These are phyloP conservation scores for Plasmodium berghei DNA, from an alignment of 169 alveolate species.

Conservation along the genomic window DNA sequence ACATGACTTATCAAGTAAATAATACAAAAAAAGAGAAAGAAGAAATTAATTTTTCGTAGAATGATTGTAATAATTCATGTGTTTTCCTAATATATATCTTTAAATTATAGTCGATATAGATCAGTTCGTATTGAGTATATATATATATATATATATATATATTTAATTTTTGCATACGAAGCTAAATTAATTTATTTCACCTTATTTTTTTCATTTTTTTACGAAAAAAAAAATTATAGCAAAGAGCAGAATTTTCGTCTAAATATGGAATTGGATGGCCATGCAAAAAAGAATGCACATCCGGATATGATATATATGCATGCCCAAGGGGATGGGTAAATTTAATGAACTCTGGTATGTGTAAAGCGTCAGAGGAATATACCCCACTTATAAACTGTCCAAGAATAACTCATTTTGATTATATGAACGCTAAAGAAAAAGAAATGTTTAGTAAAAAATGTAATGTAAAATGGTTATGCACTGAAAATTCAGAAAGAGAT, in stretches of 20 bases:
- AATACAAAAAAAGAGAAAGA: not conserved
- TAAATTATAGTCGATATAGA: not conserved
- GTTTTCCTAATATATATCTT: not conserved
- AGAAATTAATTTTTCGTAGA: not conserved
- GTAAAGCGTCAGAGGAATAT: constrained; percentile 73
- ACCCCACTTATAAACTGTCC: constrained; percentile 48
- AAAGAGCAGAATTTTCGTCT: constrained; percentile 59
- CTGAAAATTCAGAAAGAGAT: constrained; percentile 62
- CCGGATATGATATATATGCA: constrained; percentile 42
- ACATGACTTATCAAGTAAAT: constrained; percentile 59
- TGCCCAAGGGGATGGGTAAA: constrained; percentile 72
- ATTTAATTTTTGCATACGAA: not conserved
- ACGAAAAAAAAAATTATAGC: constrained; percentile 23
- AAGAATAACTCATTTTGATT: constrained; percentile 72
- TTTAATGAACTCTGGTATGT: constrained; percentile 61
- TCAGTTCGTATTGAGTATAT: not conserved
- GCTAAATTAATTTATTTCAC: not conserved
- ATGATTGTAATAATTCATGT: not conserved
- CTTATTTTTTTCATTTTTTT: not conserved
- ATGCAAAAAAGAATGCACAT: constrained; percentile 51
- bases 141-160: not conserved
- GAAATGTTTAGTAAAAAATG: constrained; percentile 61
- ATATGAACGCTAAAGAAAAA: constrained; percentile 53
- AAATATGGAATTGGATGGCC: constrained; percentile 75
- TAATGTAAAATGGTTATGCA: constrained; percentile 69